Evolutionary conservation across 2,329 filamentous ascomycete species (phyloP).

Genomic region (Tolypocladium tropicale): DNA sequence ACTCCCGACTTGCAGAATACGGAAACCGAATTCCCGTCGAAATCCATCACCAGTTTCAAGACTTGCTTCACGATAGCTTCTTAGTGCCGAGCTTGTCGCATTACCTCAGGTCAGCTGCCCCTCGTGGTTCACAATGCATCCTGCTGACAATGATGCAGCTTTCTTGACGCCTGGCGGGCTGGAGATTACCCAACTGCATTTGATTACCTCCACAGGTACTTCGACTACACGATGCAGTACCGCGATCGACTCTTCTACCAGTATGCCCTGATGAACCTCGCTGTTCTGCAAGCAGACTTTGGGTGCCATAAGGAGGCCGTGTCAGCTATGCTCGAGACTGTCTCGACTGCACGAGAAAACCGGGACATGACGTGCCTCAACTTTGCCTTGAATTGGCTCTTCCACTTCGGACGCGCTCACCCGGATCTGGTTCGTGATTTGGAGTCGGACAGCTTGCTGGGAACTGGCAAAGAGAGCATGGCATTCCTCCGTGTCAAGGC

Average conservation of each 20-base stretch:
- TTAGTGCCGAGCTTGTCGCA: slow-evolving; percentile 64
- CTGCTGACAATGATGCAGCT: slow-evolving; percentile 35
- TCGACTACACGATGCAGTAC: slow-evolving; percentile 89
- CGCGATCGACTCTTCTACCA: slow-evolving; percentile 81
- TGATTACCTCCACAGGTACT: slow-evolving; percentile 87
- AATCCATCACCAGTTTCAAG: slow-evolving; percentile 60
- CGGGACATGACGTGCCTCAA: slow-evolving; percentile 88
- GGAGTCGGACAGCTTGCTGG: slow-evolving; percentile 63
- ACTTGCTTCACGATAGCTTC: slow-evolving; percentile 56
- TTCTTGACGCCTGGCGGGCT: slow-evolving; percentile 84
- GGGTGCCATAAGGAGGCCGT: slow-evolving; percentile 83
- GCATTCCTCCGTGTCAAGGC: slow-evolving; percentile 78
- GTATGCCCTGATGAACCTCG: slow-evolving; percentile 86
- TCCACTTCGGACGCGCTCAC: slow-evolving; percentile 83
- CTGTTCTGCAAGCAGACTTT: slow-evolving; percentile 90
- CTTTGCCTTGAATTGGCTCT: slow-evolving; percentile 91
- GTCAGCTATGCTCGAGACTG: slow-evolving; percentile 89
- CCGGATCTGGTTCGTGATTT: slow-evolving; percentile 62
- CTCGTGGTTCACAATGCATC: neutral
- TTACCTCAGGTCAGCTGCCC: slow-evolving; percentile 50
- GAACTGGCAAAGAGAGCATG: slow-evolving; percentile 70
- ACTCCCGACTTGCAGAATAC: slow-evolving; percentile 38
- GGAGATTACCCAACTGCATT: slow-evolving; percentile 87
- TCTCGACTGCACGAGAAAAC: slow-evolving; percentile 89
- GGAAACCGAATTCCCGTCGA: slow-evolving; percentile 69